Evolutionary conservation across 139 green algal species (phyloP).

Genomic region (Chlamydomonas incerta): DNA sequence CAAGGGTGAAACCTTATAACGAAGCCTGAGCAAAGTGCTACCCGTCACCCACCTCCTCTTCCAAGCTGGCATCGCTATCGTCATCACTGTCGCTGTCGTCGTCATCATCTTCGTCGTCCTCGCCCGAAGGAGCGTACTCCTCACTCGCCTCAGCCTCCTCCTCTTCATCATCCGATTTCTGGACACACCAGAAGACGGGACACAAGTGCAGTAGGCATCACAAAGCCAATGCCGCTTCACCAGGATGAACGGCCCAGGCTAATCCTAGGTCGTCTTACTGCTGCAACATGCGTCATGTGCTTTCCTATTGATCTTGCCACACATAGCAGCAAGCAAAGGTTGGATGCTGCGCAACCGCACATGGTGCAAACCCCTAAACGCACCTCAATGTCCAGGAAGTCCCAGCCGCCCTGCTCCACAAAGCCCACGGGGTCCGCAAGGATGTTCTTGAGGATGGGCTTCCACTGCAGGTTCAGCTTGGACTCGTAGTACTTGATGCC

Average conservation of each 20-base stretch:
- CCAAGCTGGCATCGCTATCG: constrained; percentile 51
- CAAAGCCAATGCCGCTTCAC: too few species aligned
- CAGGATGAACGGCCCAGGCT: too few species aligned
- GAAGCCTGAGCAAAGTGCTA: too few species aligned
- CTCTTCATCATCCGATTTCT: constrained; percentile 78
- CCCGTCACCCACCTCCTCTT: constrained; percentile 53
- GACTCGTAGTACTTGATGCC: constrained; percentile 99
- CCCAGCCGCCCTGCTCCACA: constrained; percentile 93
- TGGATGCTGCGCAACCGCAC: too few species aligned
- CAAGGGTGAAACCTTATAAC: too few species aligned
- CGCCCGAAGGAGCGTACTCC: constrained; percentile 71
- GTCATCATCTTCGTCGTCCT: constrained; percentile 72
- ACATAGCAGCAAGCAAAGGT: too few species aligned
- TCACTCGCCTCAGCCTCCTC: constrained; percentile 80
- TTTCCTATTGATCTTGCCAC: too few species aligned
- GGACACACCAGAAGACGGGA: not conserved
- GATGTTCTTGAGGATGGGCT: constrained; percentile 94
- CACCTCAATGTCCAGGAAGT: constrained; percentile 96
- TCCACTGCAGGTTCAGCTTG: constrained; percentile 98
- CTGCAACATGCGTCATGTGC: too few species aligned
- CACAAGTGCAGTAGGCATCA: too few species aligned
- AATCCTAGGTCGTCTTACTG: too few species aligned
- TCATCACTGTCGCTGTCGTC: constrained; percentile 51
- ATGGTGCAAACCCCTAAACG: too few species aligned
- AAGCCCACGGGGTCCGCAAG: constrained; percentile 91